Base-by-base conservation (phyloP, 352 stramenopile species). In the Elongisporangium prolatum region DNA sequence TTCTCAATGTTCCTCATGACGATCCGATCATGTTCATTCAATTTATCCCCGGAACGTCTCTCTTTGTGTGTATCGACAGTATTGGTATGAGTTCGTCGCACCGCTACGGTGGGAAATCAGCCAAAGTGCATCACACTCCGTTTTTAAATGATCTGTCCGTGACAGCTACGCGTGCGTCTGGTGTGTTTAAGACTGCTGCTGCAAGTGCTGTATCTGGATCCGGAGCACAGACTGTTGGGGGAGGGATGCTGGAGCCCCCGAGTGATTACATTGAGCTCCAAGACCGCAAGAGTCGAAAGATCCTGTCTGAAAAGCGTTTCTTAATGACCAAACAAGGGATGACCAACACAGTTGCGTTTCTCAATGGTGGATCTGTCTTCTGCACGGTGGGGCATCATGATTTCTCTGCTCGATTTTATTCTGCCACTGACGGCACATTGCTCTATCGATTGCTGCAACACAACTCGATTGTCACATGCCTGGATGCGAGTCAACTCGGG, bases 331-430 rank as follows among this genome's bases (percentile, higher is more conserved):
- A 60, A 8, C 60, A 52, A 14, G 24, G 20, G 20, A 21, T 72
- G 53, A 65, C 67, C 2, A 64, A 60, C 24, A 53, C 21, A 9
- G 51, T 91, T 11, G 72, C 72, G 25, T 84, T 90, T 61, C 52
- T 93, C 40, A 77, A 86, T 56, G 54, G 47, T 1, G 78, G 82
- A 0, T 67, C 81, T 21, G 65, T 89, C 25, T 68, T 86, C 22
- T 90, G 80, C 56, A 85, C 83, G 1, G 76, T 84, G 1, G 84
- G 80, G 0, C 75, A 93, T 59, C 73, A 90, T 62, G 84, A 93
- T 25, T 91, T 81, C 25, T 92, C 84, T 0, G 84, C 82, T 21
- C 76, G 81, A 13, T 91, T 93, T 60, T 82, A 90, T 60, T 87
- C 82, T 0, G 73, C 78, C 40, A 81, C 52, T 2, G 86, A 95